Base-by-base conservation (phyloP, 2,329 filamentous ascomycete genomes). In the Ophiocordyceps camponoti-rufipedis region DNA sequence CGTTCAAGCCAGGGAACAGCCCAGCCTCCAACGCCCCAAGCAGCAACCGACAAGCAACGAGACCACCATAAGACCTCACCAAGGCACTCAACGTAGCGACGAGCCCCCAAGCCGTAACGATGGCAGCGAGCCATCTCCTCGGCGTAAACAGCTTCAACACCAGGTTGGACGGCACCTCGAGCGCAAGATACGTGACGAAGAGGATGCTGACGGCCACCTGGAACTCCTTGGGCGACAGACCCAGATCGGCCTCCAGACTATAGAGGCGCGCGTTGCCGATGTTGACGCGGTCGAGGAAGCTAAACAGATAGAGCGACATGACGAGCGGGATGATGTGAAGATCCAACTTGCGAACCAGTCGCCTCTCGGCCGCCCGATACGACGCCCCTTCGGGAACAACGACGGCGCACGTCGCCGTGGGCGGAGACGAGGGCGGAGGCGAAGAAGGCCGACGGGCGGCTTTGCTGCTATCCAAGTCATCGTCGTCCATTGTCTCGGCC, bases 241-340 rank as follows among this genome's bases (percentile, higher is more conserved):
- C 61, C 9, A 85, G 65, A 50, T 83, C 79, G 47, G 72, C 59
- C 53, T 83, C 77, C 18, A 86, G 58, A 1, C 71, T 70, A 54
- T 82, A 83, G 2, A 84, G 65, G 3, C 74, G 68, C 13, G 80
- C 80, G 61, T 84, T 85, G 45, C 80, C 78, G 47, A 86, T 85
- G 55, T 85, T 85, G 45, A 83, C 78, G 60, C 70, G 71, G 56
- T 86, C 83, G 9, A 88, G 62, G 56, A 87, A 88, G 52, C 78
- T 82, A 52, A 87, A 77, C 13, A 87, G 68, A 56, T 89, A 89
- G 14, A 83, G 61, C 7, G 74, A 58, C 74, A 82, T 82, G 8
- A 83, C 66, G 18, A 83, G 64, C 2, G 80, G 80, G 13, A 85
- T 69, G 28, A 85, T 68, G 54, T 72, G 68, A 13, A 67, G 48